Evolutionary conservation across 257 asterid genomes (phyloP).

Genomic region (Thymus mandschuricus): DNA sequence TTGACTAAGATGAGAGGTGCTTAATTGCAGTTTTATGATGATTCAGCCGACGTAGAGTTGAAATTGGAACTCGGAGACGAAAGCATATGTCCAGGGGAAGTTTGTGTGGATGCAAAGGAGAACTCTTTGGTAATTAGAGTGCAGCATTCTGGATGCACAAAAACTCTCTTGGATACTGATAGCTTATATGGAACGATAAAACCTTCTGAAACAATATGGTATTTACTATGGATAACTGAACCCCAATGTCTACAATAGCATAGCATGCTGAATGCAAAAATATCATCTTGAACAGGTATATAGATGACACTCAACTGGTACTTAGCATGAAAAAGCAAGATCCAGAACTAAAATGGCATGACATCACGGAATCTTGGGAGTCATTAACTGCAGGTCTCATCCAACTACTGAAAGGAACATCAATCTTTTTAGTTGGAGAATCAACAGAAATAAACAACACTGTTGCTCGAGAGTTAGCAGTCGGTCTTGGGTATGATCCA

Average conservation of each 20-base stretch:
- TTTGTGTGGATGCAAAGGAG: conserved; percentile 76
- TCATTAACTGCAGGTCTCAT: conserved; percentile 70
- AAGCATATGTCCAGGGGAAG: conserved; percentile 55
- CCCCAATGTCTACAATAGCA: background rate
- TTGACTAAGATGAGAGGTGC: conserved; percentile 24
- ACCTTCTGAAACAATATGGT: conserved; percentile 96
- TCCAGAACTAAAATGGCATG: conserved; percentile 86
- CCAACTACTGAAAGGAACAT: conserved; percentile 80
- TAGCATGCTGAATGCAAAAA: background rate
- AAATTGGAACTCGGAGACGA: conserved; percentile 71
- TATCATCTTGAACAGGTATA: conserved; percentile 59
- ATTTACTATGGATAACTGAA: conserved; percentile 15
- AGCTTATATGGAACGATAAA: conserved; percentile 75
- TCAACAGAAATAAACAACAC: conserved; percentile 81
- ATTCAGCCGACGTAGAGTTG: conserved; percentile 80
- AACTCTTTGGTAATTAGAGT: conserved; percentile 67
- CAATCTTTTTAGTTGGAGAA: conserved; percentile 85
- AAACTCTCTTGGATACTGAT: conserved; percentile 70
- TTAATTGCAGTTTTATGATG: conserved; percentile 74
- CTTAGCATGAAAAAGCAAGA: conserved; percentile 88
- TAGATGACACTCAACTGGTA: conserved; percentile 81
- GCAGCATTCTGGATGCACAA: conserved; percentile 53
- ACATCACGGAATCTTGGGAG: conserved; percentile 94
- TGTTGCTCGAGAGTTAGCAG: conserved; percentile 87
- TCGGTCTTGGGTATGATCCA: conserved; percentile 77